These are phyloP conservation scores for Sphaerobolus stellatus DNA, from an alignment of 1,284 basidiomycete genomes.

Conservation along the genomic window DNA sequence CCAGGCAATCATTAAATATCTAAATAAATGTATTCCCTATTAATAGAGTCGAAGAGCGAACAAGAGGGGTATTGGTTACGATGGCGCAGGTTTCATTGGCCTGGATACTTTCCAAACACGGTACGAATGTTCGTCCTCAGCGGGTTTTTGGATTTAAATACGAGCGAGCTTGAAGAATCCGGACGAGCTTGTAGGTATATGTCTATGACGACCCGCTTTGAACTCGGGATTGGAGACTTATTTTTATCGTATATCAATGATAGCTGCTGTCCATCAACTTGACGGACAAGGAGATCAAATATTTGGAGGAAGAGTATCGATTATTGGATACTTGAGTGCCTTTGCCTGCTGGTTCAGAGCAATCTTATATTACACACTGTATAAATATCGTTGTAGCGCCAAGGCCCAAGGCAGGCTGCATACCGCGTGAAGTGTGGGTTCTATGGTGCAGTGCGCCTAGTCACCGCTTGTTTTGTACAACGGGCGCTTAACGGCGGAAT, in stretches of 20 bases:
- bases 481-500: too few species aligned
- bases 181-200: neutral
- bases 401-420: too few species aligned
- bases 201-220: neutral
- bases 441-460: too few species aligned
- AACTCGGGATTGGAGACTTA: neutral
- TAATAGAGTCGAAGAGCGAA: constrained; percentile 37
- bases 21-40: constrained; percentile 15
- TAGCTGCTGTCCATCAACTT: neutral
- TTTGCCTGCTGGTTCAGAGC: too few species aligned
- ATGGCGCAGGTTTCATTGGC: constrained; percentile 41
- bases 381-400: too few species aligned
- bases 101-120: constrained; percentile 33
- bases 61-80: constrained; percentile 33
- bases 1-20: neutral
- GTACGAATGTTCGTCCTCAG: neutral
- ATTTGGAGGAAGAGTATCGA: neutral
- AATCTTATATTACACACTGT: too few species aligned
- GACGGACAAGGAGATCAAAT: neutral
- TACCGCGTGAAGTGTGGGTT: too few species aligned
- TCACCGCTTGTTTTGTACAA: too few species aligned
- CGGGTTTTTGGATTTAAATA: neutral
- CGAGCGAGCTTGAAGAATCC: neutral
- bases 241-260: neutral
- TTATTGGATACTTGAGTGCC: too few species aligned